Evolutionary conservation across 2,329 filamentous ascomycete genomes (phyloP).

Genomic region (Fusarium mundagurra): DNA sequence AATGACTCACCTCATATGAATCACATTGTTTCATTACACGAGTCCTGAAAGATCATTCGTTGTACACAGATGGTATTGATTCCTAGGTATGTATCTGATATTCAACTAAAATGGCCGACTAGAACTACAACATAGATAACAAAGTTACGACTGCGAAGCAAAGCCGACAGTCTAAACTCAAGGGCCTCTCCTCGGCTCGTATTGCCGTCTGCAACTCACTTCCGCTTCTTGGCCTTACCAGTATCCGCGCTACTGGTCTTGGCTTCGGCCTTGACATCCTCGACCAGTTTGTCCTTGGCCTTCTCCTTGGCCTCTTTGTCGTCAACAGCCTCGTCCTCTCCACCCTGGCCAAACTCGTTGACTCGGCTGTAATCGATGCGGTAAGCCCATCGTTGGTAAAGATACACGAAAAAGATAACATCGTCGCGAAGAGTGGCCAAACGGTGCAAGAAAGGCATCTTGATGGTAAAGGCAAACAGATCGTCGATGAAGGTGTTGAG

Average conservation of each 20-base stretch:
- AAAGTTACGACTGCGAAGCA: not conserved
- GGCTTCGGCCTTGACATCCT: conserved; percentile 50
- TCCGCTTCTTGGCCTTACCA: conserved; percentile 56
- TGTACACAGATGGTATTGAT: not conserved
- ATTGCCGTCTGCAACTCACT: conserved; percentile 38
- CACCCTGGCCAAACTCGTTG: conserved; percentile 98
- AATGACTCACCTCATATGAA: not conserved
- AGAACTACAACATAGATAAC: not conserved
- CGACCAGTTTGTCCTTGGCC: conserved; percentile 52
- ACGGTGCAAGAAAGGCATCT: conserved; percentile 95
- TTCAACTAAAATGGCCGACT: not conserved
- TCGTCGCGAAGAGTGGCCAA: conserved; percentile 94
- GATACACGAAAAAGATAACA: conserved; percentile 96
- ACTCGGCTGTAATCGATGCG: conserved; percentile 90
- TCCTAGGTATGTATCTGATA: not conserved
- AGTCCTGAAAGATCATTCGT: not conserved
- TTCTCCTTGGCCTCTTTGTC: conserved; percentile 63
- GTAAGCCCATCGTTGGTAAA: conserved; percentile 95
- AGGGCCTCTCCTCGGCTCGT: not conserved
- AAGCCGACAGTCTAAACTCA: not conserved
- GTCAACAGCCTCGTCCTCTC: conserved; percentile 88
- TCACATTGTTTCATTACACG: not conserved
- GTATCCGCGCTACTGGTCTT: conserved; percentile 63
- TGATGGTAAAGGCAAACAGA: conserved; percentile 98
- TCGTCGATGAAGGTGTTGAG: conserved; percentile 99